Evolutionary conservation across 805 yeast genomes (phyloP).

Genomic region (Saccharomyces mikatae): DNA sequence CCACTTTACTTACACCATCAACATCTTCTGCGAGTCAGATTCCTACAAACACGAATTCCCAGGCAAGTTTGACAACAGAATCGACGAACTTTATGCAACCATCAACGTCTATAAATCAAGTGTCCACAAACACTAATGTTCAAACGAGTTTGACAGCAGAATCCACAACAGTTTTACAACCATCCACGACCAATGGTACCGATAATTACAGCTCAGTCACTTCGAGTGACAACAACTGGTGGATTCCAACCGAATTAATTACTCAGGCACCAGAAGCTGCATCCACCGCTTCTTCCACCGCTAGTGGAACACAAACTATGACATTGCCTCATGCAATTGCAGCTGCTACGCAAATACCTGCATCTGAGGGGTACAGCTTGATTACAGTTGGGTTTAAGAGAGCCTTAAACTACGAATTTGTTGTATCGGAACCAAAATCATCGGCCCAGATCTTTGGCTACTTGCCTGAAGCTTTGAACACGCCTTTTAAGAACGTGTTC

Average conservation of each 20-base stretch:
- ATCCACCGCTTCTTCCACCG: constrained; percentile 54
- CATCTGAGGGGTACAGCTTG: constrained; percentile 13
- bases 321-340: constrained; percentile 37
- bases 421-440: constrained; percentile 76
- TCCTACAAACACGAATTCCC: background rate
- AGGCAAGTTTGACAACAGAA: background rate
- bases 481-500: constrained; percentile 42
- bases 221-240: constrained; percentile 13
- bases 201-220: constrained; percentile 20
- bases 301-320: constrained; percentile 39
- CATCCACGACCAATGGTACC: constrained; percentile 3
- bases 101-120: background rate
- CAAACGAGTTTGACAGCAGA: background rate
- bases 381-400: constrained; percentile 46
- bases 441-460: constrained; percentile 63
- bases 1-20: background rate
- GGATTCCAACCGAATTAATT: constrained; percentile 41
- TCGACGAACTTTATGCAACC: background rate
- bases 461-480: constrained; percentile 63
- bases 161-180: background rate
- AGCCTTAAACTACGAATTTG: constrained; percentile 78
- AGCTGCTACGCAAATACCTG: constrained; percentile 29
- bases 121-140: background rate
- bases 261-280: constrained; percentile 27
- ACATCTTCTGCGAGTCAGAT: background rate